Percentiles rank a stretch among this genome's conserved stretches.
Evolutionary conservation across 805 yeast species (phyloP).

Genomic region (Metschnikowia lachancei): DNA sequence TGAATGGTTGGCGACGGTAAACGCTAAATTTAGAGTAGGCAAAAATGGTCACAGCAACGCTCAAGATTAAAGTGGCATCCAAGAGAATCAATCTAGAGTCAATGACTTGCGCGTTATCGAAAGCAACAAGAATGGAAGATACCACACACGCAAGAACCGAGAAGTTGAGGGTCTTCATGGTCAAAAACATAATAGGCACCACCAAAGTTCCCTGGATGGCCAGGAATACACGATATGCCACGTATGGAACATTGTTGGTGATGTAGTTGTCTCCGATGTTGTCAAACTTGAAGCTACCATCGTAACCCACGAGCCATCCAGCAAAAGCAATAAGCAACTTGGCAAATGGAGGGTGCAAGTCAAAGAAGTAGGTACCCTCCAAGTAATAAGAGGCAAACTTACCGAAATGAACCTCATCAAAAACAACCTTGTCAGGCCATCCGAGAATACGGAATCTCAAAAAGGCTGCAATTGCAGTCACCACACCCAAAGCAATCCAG

Average conservation of each 20-base stretch:
- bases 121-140: constrained; percentile 70
- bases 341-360: constrained; percentile 97
- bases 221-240: constrained; percentile 74
- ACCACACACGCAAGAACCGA: constrained; percentile 75
- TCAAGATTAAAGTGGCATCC: constrained; percentile 83
- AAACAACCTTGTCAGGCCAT: constrained; percentile 72
- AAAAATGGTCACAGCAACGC: constrained; percentile 79
- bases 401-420: constrained; percentile 87
- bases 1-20: constrained; percentile 64
- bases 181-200: constrained; percentile 78
- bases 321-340: constrained; percentile 86
- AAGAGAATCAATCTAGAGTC: constrained; percentile 88
- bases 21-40: constrained; percentile 74
- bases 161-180: constrained; percentile 82
- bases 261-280: constrained; percentile 81
- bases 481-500: constrained; percentile 33
- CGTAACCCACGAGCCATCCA: constrained; percentile 86
- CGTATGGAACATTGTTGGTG: constrained; percentile 77
- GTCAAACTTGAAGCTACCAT: constrained; percentile 90
- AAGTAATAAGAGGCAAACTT: constrained; percentile 82
- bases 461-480: constrained; percentile 44
- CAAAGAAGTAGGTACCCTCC: constrained; percentile 89
- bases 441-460: constrained; percentile 62
- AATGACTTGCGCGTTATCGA: constrained; percentile 86
- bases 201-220: constrained; percentile 82